A percentile compares a stretch with the other conserved stretches of the same genome.
These are phyloP conservation scores for Perkinsus marinus DNA, from an alignment of 169 alveolate genomes.

Conservation along the genomic window DNA sequence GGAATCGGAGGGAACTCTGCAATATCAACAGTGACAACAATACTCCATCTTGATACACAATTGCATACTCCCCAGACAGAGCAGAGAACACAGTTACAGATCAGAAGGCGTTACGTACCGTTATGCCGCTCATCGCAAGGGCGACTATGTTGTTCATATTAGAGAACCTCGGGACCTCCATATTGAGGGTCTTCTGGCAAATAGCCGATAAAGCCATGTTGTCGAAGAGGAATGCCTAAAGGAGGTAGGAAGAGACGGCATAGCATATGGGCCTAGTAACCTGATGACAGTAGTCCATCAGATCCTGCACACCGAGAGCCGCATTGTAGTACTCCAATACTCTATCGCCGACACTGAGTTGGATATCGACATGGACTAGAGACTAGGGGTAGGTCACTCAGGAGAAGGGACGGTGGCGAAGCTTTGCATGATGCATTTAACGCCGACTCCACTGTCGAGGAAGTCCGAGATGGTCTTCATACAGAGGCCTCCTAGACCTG, in stretches of 20 bases:
- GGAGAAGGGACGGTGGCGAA: background rate
- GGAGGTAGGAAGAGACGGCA: background rate
- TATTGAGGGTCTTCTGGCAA: background rate
- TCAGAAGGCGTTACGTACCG: too few species aligned
- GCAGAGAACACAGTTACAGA: too few species aligned
- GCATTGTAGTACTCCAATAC: background rate
- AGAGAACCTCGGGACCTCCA: background rate
- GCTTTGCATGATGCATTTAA: background rate
- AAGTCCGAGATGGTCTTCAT: background rate
- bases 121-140: background rate
- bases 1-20: background rate
- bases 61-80: too few species aligned
- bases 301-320: background rate
- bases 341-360: background rate
- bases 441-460: background rate
- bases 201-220: background rate
- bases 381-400: background rate
- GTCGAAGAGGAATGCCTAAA: background rate
- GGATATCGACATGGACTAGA: background rate
- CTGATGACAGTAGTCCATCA: constrained; percentile 4
- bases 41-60: too few species aligned
- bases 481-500: background rate
- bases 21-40: too few species aligned
- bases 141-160: background rate
- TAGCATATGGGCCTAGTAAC: background rate